A percentile compares a stretch with the other conserved stretches of the same genome.
These are phyloP conservation scores for Leptographium lundbergii DNA, from an alignment of 2,329 filamentous ascomycete species.

Conservation along the genomic window DNA sequence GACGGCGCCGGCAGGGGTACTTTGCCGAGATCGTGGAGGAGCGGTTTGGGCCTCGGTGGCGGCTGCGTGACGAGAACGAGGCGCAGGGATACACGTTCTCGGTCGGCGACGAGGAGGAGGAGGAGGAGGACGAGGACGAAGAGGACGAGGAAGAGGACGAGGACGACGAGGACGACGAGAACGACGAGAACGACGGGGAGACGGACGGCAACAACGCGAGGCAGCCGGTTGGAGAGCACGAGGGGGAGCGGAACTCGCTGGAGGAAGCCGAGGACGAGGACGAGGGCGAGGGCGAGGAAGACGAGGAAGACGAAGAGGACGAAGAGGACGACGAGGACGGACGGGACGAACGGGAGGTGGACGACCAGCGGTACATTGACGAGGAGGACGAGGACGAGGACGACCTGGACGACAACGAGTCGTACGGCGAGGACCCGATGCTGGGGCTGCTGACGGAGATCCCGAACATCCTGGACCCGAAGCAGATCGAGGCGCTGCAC, in stretches of 20 bases:
- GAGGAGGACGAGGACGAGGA: slow-evolving; percentile 38
- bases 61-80: slow-evolving; percentile 25
- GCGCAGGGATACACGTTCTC: slow-evolving; percentile 8
- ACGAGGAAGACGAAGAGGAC: slow-evolving; percentile 16
- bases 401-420: slow-evolving; percentile 61
- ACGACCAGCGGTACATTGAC: slow-evolving; percentile 18
- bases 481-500: slow-evolving; percentile 88
- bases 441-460: slow-evolving; percentile 85
- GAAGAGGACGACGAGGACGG: slow-evolving; percentile 21
- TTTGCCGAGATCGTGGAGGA: slow-evolving; percentile 48
- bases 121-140: background rate
- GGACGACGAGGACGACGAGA: background rate
- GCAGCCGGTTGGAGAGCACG: background rate
- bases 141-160: background rate
- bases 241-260: slow-evolving; percentile 16
- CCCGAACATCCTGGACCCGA: slow-evolving; percentile 83
- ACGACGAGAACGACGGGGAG: slow-evolving; percentile 12
- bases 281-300: slow-evolving; percentile 59
- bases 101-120: slow-evolving; percentile 17
- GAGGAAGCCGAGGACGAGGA: slow-evolving; percentile 33
- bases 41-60: slow-evolving; percentile 36
- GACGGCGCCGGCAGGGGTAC: slow-evolving; percentile 41
- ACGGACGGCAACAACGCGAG: background rate
- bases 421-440: slow-evolving; percentile 65
- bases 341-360: slow-evolving; percentile 15